Base-by-base conservation (phyloP, 768 basidiomycete genomes). In the Leccinellum luteum region DNA sequence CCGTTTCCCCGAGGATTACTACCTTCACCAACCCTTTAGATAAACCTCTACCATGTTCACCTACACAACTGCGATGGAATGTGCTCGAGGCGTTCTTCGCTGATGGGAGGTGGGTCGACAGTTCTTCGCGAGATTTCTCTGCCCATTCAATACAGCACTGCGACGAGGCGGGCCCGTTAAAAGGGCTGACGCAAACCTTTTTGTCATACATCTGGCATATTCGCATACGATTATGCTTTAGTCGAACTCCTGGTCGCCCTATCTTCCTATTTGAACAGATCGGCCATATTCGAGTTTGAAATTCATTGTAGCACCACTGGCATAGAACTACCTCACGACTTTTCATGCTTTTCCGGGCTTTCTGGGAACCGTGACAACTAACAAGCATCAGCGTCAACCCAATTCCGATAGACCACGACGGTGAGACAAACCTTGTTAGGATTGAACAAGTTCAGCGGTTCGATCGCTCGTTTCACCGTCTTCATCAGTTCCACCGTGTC, bases 401-500 rank as follows among this genome's bases (percentile, higher is more conserved):
- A 21, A 32, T 13, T 6, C 14, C 25, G 34, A 31, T 41, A 15
- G 15, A 35, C 15, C 10, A 21, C 14, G 4, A 17, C 5, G 12
- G 9, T 1, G 13, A 21, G 38, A 55, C 66, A 25, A 28, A 76
- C 77, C 73, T 95, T 94, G 43, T 89, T 92, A 6, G 94, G 94
- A 68, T 96, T 97, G 71, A 94, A 79, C 50, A 97, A 75, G 64
- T 89, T 85, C 48, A 83, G 67, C 1, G 94, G 93, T 70, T 96
- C 94, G 14, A 94, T 75, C 2, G 86, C 80, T 41, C 74, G 73
- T 73, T 96, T 98, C 64, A 97, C 79, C n/a, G 79, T 82, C 75
- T 84, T 85, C 93, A 97, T 94, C 10, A 96, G 75, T 48, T 84
- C 82, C 12, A 97, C 86, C 0, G 94, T 95, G 5, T 85, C 86